A percentile compares a stretch with the other conserved stretches of the same genome.
phyloP scores from a whole-genome alignment of 2,329 filamentous ascomycete genomes.

The Colletotrichum euphorbiae region DNA sequence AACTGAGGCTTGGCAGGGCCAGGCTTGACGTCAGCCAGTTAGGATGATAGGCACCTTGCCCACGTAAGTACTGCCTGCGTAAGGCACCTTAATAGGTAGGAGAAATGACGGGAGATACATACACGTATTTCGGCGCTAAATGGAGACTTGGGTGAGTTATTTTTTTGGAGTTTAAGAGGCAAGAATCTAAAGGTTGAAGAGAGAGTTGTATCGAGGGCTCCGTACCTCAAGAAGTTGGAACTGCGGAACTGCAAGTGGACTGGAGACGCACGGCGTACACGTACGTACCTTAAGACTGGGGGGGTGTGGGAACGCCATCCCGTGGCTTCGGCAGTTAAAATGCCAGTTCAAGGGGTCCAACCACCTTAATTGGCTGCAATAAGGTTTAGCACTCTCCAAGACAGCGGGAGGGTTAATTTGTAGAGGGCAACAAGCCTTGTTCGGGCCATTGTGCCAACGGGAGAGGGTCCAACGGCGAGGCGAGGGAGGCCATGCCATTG shows the following conservation, averaged over 20 bases:
- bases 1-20: neutral
- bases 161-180: too few species aligned
- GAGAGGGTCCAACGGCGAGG: conserved; percentile 1
- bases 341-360: conserved; percentile 29
- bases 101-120: neutral
- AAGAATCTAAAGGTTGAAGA: conserved; percentile 20
- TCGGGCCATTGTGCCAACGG: conserved; percentile 6
- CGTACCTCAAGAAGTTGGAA: neutral
- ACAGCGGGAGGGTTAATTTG: conserved; percentile 32
- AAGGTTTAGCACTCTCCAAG: conserved; percentile 34
- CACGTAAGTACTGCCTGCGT: too few species aligned
- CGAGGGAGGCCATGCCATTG: conserved; percentile 6
- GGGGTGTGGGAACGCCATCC: conserved; percentile 25
- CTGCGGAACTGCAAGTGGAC: too few species aligned
- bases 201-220: conserved; percentile 18
- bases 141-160: too few species aligned
- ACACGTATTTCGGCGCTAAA: too few species aligned
- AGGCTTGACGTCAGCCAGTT: neutral
- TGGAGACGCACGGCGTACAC: too few species aligned
- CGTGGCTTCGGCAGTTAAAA: conserved; percentile 35
- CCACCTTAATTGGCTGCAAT: conserved; percentile 33
- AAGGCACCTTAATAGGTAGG: neutral
- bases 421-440: conserved; percentile 25
- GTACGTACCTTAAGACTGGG: neutral
- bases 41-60: neutral